Conservation (phyloP, 2,329 filamentous ascomycete species). For the Neonectria punicea region DNA sequence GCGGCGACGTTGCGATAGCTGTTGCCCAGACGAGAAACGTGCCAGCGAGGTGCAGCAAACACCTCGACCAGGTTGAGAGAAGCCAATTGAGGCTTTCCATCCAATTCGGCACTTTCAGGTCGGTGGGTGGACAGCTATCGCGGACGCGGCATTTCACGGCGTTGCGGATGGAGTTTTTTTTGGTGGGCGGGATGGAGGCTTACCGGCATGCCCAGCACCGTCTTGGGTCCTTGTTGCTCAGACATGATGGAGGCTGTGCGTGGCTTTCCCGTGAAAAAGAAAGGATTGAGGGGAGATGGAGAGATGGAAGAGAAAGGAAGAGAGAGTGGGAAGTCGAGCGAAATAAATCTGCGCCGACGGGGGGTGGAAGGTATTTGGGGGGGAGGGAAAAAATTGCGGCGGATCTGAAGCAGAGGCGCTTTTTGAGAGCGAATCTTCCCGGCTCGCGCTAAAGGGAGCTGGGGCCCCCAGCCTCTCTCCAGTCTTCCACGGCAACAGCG, state of each 20-base stretch:
- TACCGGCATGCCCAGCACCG: slow-evolving; percentile 76
- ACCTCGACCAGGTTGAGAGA: slow-evolving; percentile 2
- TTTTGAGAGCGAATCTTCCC: slow-evolving; percentile 67
- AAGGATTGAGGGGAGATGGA: slow-evolving; percentile 72
- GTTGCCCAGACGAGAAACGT: background rate
- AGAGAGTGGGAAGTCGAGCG: slow-evolving; percentile 55
- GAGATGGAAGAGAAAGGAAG: slow-evolving; percentile 56
- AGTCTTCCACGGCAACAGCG: slow-evolving; percentile 48
- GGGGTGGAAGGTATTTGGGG: slow-evolving; percentile 56
- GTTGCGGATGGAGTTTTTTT: slow-evolving; percentile 12
- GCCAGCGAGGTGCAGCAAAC: background rate
- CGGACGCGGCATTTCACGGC: slow-evolving; percentile 45
- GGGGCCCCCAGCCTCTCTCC: slow-evolving; percentile 40
- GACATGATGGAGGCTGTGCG: slow-evolving; percentile 63
- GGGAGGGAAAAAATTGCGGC: slow-evolving; percentile 61
- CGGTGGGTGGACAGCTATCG: slow-evolving; percentile 33
- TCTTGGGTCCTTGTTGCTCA: slow-evolving; percentile 59
- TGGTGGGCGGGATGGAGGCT: slow-evolving; percentile 48
- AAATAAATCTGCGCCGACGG: slow-evolving; percentile 59
- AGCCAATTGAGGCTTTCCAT: slow-evolving; percentile 31
- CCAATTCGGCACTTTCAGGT: slow-evolving; percentile 12
- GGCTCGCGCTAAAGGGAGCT: slow-evolving; percentile 51
- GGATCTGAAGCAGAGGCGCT: slow-evolving; percentile 55
- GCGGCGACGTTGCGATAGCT: slow-evolving; percentile 17
- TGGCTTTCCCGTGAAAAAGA: slow-evolving; percentile 57